Base-by-base conservation (phyloP, 169 alveolate species). In the Plasmodium berghei region DNA sequence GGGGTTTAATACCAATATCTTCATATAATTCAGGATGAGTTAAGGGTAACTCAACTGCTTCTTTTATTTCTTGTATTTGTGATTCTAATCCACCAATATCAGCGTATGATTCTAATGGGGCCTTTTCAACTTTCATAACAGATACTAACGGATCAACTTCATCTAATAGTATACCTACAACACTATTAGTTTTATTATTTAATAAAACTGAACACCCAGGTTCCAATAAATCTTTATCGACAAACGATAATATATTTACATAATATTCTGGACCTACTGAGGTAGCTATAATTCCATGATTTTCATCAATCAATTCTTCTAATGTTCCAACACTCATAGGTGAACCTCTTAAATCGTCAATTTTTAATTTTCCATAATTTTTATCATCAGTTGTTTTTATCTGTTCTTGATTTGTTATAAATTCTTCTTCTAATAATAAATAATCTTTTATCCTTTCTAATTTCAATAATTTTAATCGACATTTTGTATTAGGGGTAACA, bases 41-140 rank as follows among this genome's bases (percentile, higher is more conserved):
- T 89, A 98, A 94, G 0, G 99, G 99, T 64, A 99, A 96, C 92
- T 97, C 99, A n/a, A 97, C 99, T 16, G 98, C 97, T 86, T 96
- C 98, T 74, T 96, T 96, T 63, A 96, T 93, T 75, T 96, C 98
- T 93, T 98, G 97, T 61, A 99, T 98, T 92, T 99, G 99, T 46
- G 97, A 96, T 87, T 99, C 99, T 28, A 99, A 95, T 1, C 99
- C 99, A 40, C 99, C 99, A 64, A 99, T 98, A 91, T 99, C 99
- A 16, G 98, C 99, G 93, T 98, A 99, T 5, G 99, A 96, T 92
- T 99, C 99, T n/a, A 98, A 94, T 1, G 99, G 99, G 9, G 99
- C 99, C 94, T 98, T 98, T 45, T 98, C 99, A 2, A 97, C 99
- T 93, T 98, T 98, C 99, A 98, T 97, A 58, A 98, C 99, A 9